phyloP scores from a whole-genome alignment of 768 basidiomycete species.

The Lanmaoa rubissima region DNA sequence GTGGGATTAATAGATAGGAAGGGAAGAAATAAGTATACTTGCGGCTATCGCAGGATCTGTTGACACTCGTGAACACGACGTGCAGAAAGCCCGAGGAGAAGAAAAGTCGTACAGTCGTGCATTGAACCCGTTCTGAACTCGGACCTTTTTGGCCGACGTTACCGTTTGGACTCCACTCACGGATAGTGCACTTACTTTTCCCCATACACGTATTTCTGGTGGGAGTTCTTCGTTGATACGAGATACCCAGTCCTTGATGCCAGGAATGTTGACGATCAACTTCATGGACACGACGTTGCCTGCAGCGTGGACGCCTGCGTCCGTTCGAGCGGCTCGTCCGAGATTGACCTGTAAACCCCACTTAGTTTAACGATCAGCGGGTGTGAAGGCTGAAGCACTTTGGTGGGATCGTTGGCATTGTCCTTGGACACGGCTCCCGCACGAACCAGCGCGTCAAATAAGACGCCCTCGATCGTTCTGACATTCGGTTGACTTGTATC shows the following conservation, averaged over 20 bases:
- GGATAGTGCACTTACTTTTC: constrained; percentile 52
- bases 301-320: constrained; percentile 96
- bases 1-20: constrained; percentile 87
- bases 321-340: constrained; percentile 89
- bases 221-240: constrained; percentile 88
- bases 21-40: constrained; percentile 99
- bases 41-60: constrained; percentile 87
- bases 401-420: constrained; percentile 87
- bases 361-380: background rate
- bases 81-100: background rate
- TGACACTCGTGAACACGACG: constrained; percentile 1
- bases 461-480: constrained; percentile 83
- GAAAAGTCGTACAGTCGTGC: constrained; percentile 56
- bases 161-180: background rate
- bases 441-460: constrained; percentile 86
- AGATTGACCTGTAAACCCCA: constrained; percentile 63
- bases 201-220: constrained; percentile 91
- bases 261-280: constrained; percentile 77
- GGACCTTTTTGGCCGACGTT: constrained; percentile 40
- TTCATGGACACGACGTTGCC: constrained; percentile 93
- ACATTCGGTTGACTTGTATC: constrained; percentile 58
- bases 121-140: constrained; percentile 81
- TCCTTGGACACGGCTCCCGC: constrained; percentile 93
- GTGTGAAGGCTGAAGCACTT: constrained; percentile 46
- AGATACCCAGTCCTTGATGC: constrained; percentile 62